phyloP scores from a whole-genome alignment of 2,329 filamentous ascomycete genomes.

The Aspergillus eucalypticola region DNA sequence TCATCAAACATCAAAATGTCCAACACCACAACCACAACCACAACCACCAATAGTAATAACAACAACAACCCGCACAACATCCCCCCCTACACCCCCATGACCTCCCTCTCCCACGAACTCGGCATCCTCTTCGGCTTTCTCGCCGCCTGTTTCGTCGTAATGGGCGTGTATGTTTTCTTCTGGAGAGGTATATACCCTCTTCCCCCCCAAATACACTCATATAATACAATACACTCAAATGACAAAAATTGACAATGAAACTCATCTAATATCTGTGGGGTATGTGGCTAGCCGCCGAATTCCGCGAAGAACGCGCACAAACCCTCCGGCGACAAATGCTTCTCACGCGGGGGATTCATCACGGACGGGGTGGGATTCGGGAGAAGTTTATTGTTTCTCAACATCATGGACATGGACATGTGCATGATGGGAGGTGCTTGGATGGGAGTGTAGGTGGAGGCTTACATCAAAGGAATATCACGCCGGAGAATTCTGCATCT shows the following conservation, averaged over 20 bases:
- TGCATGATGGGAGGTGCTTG: too few relatives aligned
- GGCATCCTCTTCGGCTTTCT: conserved; percentile 45
- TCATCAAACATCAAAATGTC: too few relatives aligned
- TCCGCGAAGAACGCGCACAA: conserved; percentile 32
- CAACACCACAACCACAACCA: not conserved
- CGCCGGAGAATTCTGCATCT: too few relatives aligned
- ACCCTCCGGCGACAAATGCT: conserved; percentile 9
- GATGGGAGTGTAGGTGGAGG: too few relatives aligned
- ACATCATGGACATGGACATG: too few relatives aligned
- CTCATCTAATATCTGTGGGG: too few relatives aligned
- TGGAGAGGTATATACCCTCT: conserved; percentile 32
- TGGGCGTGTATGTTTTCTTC: conserved; percentile 35
- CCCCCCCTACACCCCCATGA: conserved; percentile 32
- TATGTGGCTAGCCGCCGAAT: conserved; percentile 27
- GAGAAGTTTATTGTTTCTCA: conserved; percentile 25
- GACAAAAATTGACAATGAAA: too few relatives aligned
- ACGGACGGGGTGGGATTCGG: conserved; percentile 22
- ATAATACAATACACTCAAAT: too few relatives aligned
- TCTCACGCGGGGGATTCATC: conserved; percentile 21
- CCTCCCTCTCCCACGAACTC: conserved; percentile 38
- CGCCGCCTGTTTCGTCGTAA: conserved; percentile 32
- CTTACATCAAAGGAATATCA: too few relatives aligned
- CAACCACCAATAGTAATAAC: not conserved
- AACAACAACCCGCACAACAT: conserved; percentile 12
- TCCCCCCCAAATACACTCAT: too few relatives aligned